Percentiles rank a stretch among this genome's conserved stretches.
Conservation (phyloP, 2,329 filamentous ascomycete species). For the Neoascochyta sp. region DNA sequence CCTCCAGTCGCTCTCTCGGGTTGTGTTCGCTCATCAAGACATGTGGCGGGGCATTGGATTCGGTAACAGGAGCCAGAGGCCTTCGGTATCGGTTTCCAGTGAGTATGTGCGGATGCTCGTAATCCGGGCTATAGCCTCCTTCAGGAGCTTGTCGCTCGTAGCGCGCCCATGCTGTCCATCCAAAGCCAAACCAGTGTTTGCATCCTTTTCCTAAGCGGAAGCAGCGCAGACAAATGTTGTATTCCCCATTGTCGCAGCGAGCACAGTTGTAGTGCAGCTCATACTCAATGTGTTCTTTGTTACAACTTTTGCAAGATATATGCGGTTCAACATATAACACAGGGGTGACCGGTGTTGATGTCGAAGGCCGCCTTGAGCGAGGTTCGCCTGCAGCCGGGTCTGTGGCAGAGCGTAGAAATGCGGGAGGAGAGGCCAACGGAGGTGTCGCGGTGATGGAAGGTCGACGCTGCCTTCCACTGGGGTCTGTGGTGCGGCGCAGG, state of each 20-base stretch:
- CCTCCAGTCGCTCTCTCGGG: conserved; percentile 64
- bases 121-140: conserved; percentile 40
- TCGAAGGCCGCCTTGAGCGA: conserved; percentile 15
- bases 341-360: conserved; percentile 14
- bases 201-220: conserved; percentile 76
- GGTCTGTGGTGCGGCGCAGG: conserved; percentile 33
- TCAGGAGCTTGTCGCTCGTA: conserved; percentile 53
- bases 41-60: conserved; percentile 20
- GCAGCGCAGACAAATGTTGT: conserved; percentile 76
- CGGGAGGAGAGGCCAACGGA: conserved; percentile 18
- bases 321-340: conserved; percentile 64
- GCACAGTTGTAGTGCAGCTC: conserved; percentile 80
- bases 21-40: conserved; percentile 58
- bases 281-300: conserved; percentile 71
- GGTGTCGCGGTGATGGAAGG: conserved; percentile 26
- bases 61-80: conserved; percentile 20
- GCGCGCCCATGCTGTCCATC: conserved; percentile 63
- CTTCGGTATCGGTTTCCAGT: conserved; percentile 45
- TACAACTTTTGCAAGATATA: conserved; percentile 69
- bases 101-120: conserved; percentile 53
- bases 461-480: conserved; percentile 19
- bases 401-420: conserved; percentile 29
- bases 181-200: conserved; percentile 84
- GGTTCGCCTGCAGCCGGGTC: conserved; percentile 20
- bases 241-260: conserved; percentile 65